Evolutionary conservation across 1,284 basidiomycete species (phyloP).

Genomic region (Marasmius oreades): DNA sequence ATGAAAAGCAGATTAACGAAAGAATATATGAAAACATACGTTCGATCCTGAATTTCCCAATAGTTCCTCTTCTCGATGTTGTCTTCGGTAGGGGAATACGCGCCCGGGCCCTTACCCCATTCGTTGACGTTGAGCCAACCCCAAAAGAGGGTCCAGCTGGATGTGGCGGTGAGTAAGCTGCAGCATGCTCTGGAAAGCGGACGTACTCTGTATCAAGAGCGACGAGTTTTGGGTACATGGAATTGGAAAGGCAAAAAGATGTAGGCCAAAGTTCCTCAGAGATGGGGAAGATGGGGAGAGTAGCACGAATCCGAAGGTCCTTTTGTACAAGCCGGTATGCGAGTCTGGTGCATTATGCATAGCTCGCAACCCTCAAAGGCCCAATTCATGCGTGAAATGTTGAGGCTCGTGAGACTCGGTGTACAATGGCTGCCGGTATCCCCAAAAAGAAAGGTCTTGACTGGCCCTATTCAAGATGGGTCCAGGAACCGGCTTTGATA

Average conservation of each 20-base stretch:
- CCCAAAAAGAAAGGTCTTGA: not conserved
- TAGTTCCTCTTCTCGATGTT: constrained; percentile 1
- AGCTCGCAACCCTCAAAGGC: not conserved
- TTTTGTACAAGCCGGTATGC: not conserved
- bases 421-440: not conserved
- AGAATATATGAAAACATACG: not conserved
- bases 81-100: not conserved
- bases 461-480: not conserved
- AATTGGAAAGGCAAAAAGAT: not conserved
- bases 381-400: not conserved
- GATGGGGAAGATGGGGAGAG: too few relatives aligned
- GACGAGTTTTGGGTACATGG: constrained; percentile 3
- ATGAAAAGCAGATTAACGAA: not conserved
- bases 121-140: not conserved
- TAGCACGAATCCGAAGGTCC: not conserved
- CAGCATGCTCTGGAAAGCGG: not conserved
- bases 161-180: not conserved
- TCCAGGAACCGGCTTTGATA: not conserved
- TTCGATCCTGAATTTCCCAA: constrained; percentile 3
- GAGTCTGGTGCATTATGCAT: not conserved
- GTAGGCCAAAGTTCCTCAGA: not conserved
- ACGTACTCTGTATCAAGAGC: constrained; percentile 2
- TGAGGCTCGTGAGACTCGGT: not conserved
- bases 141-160: not conserved
- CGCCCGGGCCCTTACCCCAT: not conserved